These are phyloP conservation scores for Trichoderma koningii DNA, from an alignment of 2,329 filamentous ascomycete species.

Conservation along the genomic window DNA sequence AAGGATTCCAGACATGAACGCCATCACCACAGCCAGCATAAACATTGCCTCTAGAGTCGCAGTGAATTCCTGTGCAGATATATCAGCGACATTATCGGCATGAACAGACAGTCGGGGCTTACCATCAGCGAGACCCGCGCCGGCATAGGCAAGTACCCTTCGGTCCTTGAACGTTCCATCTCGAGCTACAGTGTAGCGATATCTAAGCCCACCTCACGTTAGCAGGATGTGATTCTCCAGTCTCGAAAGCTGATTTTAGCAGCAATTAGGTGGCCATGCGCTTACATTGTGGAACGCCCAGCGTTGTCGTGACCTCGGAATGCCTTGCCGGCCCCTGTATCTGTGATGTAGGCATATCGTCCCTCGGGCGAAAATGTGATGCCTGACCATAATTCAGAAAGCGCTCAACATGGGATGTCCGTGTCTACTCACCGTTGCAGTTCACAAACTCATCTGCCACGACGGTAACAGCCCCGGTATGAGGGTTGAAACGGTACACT, in stretches of 20 bases:
- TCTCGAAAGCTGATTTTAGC: too few species aligned
- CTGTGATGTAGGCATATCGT: conserved; percentile 49
- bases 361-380: conserved; percentile 51
- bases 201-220: neutral
- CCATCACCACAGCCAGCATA: conserved; percentile 54
- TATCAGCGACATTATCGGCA: conserved; percentile 39
- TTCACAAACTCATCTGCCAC: conserved; percentile 58
- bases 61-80: conserved; percentile 48
- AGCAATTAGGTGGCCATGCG: neutral
- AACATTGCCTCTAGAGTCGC: conserved; percentile 50
- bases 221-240: neutral
- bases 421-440: conserved; percentile 23
- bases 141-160: conserved; percentile 23
- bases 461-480: conserved; percentile 53
- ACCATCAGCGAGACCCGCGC: conserved; percentile 23
- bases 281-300: conserved; percentile 24
- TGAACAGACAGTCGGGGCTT: neutral
- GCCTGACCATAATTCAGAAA: conserved; percentile 44
- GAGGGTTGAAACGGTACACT: conserved; percentile 58
- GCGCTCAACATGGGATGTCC: neutral
- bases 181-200: conserved; percentile 21
- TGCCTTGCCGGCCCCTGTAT: conserved; percentile 43
- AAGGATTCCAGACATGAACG: conserved; percentile 50
- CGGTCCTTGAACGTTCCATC: conserved; percentile 38
- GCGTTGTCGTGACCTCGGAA: conserved; percentile 17